Conservation (phyloP, 2,329 filamentous ascomycete species). For the Scedosporium apiospermum region DNA sequence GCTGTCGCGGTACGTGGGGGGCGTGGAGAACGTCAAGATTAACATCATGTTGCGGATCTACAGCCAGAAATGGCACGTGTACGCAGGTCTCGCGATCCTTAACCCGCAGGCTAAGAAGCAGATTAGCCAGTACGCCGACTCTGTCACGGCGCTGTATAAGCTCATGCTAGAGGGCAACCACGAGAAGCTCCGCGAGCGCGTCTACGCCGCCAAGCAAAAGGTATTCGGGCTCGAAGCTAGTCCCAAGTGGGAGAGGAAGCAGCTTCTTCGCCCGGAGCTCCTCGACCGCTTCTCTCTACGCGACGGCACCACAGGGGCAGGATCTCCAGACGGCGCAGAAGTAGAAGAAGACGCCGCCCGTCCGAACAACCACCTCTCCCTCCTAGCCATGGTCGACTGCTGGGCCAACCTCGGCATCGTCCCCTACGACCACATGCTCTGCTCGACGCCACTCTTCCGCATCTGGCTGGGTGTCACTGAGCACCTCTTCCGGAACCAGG, state of each 20-base stretch:
- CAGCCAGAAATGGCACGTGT: slow-evolving; percentile 98
- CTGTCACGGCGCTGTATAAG: slow-evolving; percentile 90
- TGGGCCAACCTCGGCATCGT: slow-evolving; percentile 92
- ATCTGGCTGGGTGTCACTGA: slow-evolving; percentile 97
- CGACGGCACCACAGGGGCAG: slow-evolving; percentile 27
- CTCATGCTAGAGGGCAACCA: slow-evolving; percentile 84
- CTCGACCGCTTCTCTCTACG: slow-evolving; percentile 84
- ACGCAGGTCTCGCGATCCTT: slow-evolving; percentile 91
- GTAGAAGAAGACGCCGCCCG: slow-evolving; percentile 36
- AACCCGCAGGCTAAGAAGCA: slow-evolving; percentile 89
- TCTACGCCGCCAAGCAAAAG: slow-evolving; percentile 54
- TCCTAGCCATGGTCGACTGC: slow-evolving; percentile 96
- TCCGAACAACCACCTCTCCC: slow-evolving; percentile 86
- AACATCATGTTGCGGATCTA: slow-evolving; percentile 97
- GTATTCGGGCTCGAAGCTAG: slow-evolving; percentile 68
- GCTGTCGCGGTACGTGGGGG: slow-evolving; percentile 86
- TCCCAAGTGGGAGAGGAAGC: slow-evolving; percentile 48
- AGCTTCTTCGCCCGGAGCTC: slow-evolving; percentile 71
- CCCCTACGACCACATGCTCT: slow-evolving; percentile 99
- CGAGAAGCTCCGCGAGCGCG: slow-evolving; percentile 62
- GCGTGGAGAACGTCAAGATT: slow-evolving; percentile 98
- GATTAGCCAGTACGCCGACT: slow-evolving; percentile 87
- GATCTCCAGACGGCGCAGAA: slow-evolving; percentile 27
- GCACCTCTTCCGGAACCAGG: slow-evolving; percentile 79
- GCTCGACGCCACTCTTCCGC: slow-evolving; percentile 92